Conservation (phyloP, 352 stramenopile species). For the Phytophthora agathidicida region DNA sequence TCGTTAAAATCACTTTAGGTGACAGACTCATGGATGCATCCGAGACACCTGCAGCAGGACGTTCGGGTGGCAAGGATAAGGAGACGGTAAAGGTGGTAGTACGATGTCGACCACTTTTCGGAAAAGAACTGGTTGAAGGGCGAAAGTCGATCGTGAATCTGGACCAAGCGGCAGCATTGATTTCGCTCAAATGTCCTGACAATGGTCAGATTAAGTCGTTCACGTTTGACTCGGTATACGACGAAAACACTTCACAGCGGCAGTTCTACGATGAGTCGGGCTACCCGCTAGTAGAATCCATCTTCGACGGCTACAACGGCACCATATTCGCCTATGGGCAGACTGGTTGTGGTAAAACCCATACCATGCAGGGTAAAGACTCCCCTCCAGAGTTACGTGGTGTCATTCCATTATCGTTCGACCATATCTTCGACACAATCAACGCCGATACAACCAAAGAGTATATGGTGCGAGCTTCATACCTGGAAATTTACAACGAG, state of each 20-base stretch:
- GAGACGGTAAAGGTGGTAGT: constrained; percentile 92
- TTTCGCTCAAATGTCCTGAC: constrained; percentile 80
- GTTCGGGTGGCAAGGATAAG: constrained; percentile 57
- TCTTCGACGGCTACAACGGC: constrained; percentile 92
- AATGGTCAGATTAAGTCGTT: constrained; percentile 87
- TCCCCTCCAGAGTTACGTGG: constrained; percentile 73
- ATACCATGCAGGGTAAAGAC: constrained; percentile 88
- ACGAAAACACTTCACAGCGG: constrained; percentile 82
- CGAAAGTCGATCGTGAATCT: constrained; percentile 85
- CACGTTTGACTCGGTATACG: constrained; percentile 92
- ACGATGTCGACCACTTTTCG: constrained; percentile 85
- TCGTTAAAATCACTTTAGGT: too few relatives aligned
- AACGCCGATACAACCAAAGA: constrained; percentile 64
- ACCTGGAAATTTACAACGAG: constrained; percentile 97
- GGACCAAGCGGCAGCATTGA: constrained; percentile 63
- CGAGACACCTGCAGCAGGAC: constrained; percentile 12
- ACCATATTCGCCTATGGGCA: constrained; percentile 93
- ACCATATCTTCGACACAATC: constrained; percentile 90
- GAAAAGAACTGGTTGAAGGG: constrained; percentile 84
- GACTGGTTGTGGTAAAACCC: constrained; percentile 85
- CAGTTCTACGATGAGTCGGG: constrained; percentile 89
- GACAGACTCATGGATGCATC: constrained; percentile 29
- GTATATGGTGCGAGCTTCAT: constrained; percentile 90
- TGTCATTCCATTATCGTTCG: constrained; percentile 85
- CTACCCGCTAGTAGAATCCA: constrained; percentile 89